These are phyloP conservation scores for Colletotrichum neosansevieriae DNA, from an alignment of 2,329 filamentous ascomycete genomes.

Conservation along the genomic window DNA sequence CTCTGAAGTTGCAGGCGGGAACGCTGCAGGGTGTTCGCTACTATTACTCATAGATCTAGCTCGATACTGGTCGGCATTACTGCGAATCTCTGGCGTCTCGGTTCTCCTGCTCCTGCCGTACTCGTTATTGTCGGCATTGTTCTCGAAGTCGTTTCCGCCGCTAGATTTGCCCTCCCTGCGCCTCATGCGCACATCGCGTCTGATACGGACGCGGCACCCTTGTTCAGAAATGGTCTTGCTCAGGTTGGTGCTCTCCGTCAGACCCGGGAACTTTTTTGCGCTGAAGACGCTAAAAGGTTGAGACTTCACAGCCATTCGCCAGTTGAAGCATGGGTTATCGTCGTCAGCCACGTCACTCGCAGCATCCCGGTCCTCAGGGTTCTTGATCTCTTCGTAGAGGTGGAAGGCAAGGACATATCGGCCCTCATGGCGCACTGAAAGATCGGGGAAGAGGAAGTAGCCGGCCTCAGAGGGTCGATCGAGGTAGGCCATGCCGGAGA, in stretches of 20 bases:
- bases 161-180: constrained; percentile 79
- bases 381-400: constrained; percentile 93
- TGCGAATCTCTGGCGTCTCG: constrained; percentile 41
- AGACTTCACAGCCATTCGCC: constrained; percentile 91
- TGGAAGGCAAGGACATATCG: constrained; percentile 92
- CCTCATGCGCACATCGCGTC: constrained; percentile 93
- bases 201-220: constrained; percentile 94
- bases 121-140: constrained; percentile 73
- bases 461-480: constrained; percentile 84
- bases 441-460: constrained; percentile 97
- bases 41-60: constrained; percentile 72
- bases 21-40: constrained; percentile 61
- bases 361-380: constrained; percentile 80
- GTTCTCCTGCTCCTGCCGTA: constrained; percentile 56
- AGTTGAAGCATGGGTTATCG: constrained; percentile 75
- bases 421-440: constrained; percentile 95
- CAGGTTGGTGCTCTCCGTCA: constrained; percentile 88
- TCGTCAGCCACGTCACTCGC: constrained; percentile 52
- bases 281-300: constrained; percentile 89
- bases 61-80: constrained; percentile 49
- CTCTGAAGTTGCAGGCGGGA: constrained; percentile 48
- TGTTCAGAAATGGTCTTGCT: constrained; percentile 96
- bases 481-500: constrained; percentile 95
- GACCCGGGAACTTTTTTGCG: constrained; percentile 97
- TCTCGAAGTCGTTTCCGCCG: constrained; percentile 60